A percentile compares a stretch with the other conserved stretches of the same genome.
Conservation (phyloP, 768 basidiomycete genomes). For the Tulasnella sp. region DNA sequence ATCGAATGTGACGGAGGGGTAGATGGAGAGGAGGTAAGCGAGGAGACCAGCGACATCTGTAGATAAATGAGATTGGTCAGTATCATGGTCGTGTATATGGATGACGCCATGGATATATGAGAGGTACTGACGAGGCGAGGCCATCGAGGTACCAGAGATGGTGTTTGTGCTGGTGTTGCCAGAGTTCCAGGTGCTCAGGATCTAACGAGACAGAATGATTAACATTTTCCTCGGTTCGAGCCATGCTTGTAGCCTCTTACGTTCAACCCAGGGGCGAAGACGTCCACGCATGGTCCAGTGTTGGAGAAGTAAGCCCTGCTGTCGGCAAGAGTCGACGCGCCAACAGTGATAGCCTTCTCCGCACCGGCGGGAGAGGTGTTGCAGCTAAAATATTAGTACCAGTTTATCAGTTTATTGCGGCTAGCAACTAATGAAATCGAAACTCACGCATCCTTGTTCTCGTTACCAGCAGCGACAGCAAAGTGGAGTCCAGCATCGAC, state of each 20-base stretch:
- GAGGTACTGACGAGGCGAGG: conserved; percentile 56
- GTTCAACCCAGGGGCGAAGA: conserved; percentile 68
- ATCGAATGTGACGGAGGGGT: conserved; percentile 55
- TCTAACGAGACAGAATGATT: conserved; percentile 26
- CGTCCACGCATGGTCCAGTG: conserved; percentile 78
- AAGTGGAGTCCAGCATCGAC: conserved; percentile 83
- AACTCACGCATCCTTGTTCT: conserved; percentile 18
- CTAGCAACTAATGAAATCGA: background rate
- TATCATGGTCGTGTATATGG: background rate
- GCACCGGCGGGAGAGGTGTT: conserved; percentile 85
- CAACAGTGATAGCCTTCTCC: conserved; percentile 86
- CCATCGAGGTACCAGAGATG: conserved; percentile 90
- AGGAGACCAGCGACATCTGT: conserved; percentile 59
- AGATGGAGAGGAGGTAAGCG: conserved; percentile 86
- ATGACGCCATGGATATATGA: too few relatives aligned
- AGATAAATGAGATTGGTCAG: background rate
- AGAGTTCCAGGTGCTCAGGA: conserved; percentile 77
- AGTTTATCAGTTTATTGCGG: too few relatives aligned
- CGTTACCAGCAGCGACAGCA: conserved; percentile 86
- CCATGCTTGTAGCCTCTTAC: conserved; percentile 14
- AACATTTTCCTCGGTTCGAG: background rate
- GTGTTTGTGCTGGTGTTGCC: conserved; percentile 50
- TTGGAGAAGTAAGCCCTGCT: conserved; percentile 90
- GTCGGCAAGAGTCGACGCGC: conserved; percentile 73
- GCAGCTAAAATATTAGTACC: conserved; percentile 67